Base-by-base conservation (phyloP, 1,284 basidiomycete genomes). In the Paramarasmius palmivorus region DNA sequence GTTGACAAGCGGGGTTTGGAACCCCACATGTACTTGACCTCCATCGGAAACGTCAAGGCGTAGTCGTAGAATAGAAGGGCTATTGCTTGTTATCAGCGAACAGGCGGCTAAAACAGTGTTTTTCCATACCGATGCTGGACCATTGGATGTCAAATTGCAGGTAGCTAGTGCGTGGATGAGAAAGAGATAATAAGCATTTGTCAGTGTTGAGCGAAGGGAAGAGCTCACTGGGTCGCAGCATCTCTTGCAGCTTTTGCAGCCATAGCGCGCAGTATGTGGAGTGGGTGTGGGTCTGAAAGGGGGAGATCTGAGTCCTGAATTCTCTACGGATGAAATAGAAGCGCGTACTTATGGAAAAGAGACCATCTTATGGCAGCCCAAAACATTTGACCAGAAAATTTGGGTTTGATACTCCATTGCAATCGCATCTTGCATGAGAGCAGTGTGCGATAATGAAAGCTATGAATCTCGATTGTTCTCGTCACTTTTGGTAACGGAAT, bases 11-110 rank as follows among this genome's bases (percentile, higher is more conserved):
- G 62, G 23, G 67, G 65, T 55, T 61, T 65, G 29, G 58, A 39
- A 22, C 57, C 42, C 73, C 73, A 74, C 40, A 74, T 63, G 54
- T 69, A 71, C 39, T 63, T 59, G 25, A 72, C 61, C 56, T 74
- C 72, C 45, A 57, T 54, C 0, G 62, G 62, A 49, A 72, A 68
- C 3, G 70, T 73, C 38, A 74, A 58, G 12, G 57, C 55, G 49
- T 69, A 73, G 57, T 73, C 71, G 41, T 68, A 73, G 55, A 65
- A 71, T 3, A 69, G 39, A 1, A 69, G 44, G 0, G 64, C 67
- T 68, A 40, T 6, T 36, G 20, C 19, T 19, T 15, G 32, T 15
- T 20, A 25, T 44, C 14, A 22, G 19, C 47, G 14, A 36, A n/a
- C 35, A 26, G 32, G 37, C 26, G n/a, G 26, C 22, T n/a, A 10